phyloP scores from a whole-genome alignment of 805 yeast species.

The Yarrowia hollandica region DNA sequence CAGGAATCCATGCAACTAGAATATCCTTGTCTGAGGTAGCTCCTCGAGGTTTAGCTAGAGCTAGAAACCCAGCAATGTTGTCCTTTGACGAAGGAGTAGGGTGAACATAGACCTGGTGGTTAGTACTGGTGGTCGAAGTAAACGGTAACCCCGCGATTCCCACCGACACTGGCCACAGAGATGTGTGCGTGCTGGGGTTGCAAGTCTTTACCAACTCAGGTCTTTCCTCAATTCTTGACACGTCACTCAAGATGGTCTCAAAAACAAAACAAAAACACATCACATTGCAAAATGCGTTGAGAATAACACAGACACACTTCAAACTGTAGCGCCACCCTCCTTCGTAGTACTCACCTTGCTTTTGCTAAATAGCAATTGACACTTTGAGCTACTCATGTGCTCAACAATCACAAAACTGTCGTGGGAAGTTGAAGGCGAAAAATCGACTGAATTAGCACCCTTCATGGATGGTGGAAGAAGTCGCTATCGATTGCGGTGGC shows the following conservation, averaged over 20 bases:
- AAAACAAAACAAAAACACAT: no score
- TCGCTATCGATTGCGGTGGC: conserved; percentile 29
- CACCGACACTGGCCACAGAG: neutral
- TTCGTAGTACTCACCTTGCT: conserved; percentile 23
- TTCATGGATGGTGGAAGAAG: conserved; percentile 26
- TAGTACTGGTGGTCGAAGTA: neutral
- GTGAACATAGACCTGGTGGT: conserved; percentile 70
- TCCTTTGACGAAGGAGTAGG: conserved; percentile 72
- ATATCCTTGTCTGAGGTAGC: conserved; percentile 52
- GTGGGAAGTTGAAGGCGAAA: conserved; percentile 22
- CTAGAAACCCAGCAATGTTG: conserved; percentile 75
- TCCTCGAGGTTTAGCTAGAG: conserved; percentile 57
- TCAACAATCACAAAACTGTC: conserved; percentile 23
- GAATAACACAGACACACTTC: neutral
- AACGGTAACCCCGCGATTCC: no score
- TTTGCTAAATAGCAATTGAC: conserved; percentile 25
- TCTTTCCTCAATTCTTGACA: neutral
- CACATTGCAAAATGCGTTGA: no score
- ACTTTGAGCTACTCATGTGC: conserved; percentile 27
- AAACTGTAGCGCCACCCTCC: neutral
- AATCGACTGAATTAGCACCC: conserved; percentile 22
- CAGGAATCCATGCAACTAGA: conserved; percentile 67
- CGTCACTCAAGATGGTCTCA: no score
- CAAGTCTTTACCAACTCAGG: no score
- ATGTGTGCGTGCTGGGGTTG: neutral